Evolutionary conservation across 768 basidiomycete genomes (phyloP).

Genomic region (Tulasnella sp.): DNA sequence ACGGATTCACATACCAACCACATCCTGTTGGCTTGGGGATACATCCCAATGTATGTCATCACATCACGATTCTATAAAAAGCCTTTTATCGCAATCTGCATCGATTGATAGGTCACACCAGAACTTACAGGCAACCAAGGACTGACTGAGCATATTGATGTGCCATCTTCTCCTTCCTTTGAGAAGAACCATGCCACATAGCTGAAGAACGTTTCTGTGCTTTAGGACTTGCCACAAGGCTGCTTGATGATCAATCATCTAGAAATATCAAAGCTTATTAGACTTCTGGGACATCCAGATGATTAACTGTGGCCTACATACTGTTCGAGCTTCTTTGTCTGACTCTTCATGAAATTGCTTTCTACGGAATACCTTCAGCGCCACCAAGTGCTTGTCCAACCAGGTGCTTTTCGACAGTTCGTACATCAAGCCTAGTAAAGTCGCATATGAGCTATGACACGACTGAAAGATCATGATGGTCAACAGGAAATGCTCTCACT

Average conservation of each 20-base stretch:
- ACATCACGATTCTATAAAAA: neutral
- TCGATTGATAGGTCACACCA: neutral
- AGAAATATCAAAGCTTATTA: neutral
- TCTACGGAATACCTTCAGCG: constrained; percentile 5
- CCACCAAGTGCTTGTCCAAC: constrained; percentile 2
- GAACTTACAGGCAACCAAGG: neutral
- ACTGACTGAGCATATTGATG: neutral
- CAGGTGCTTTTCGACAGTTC: constrained; percentile 9
- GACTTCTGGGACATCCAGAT: no score
- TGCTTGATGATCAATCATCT: neutral
- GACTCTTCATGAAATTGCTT: neutral
- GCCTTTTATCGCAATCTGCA: neutral
- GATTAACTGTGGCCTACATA: no score
- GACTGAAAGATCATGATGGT: neutral
- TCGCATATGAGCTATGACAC: no score
- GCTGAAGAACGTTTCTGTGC: neutral
- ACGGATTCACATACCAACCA: neutral
- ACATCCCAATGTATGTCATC: neutral
- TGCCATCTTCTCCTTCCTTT: neutral
- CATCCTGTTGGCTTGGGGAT: neutral
- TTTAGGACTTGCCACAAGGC: neutral
- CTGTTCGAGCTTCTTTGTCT: no score
- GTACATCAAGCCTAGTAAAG: neutral
- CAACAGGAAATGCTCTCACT: neutral
- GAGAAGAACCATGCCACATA: neutral